Conservation (phyloP, 2,329 filamentous ascomycete species). For the Colletotrichum cordylinicola region DNA sequence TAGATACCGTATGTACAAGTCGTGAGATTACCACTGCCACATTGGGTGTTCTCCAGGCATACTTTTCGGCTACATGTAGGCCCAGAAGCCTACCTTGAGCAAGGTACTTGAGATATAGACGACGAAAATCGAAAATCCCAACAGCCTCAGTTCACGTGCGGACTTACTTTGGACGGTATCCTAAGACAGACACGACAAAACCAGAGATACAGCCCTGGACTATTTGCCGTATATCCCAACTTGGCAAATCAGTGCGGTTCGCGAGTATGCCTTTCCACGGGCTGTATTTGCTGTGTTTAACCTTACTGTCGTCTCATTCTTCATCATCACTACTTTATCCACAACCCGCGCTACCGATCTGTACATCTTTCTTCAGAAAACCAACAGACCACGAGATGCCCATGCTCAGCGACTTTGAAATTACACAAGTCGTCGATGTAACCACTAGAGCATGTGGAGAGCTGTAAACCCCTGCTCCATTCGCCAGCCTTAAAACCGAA, state of each 20-base stretch:
- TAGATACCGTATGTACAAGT: background rate
- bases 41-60: background rate
- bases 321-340: background rate
- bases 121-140: background rate
- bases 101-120: background rate
- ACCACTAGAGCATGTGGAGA: background rate
- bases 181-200: background rate
- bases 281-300: background rate
- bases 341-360: background rate
- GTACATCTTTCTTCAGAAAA: background rate
- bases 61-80: background rate
- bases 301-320: background rate
- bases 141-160: background rate
- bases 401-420: background rate
- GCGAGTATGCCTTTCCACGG: background rate
- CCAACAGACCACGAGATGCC: background rate
- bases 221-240: background rate
- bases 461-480: background rate
- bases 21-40: rapidly evolving
- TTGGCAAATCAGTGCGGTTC: background rate
- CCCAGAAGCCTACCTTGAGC: background rate
- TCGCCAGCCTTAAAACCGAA: background rate
- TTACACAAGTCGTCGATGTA: background rate
- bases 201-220: background rate
- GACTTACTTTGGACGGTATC: rapidly evolving